phyloP scores from a whole-genome alignment of 176 grass and related monocot genomes.

The Triticum urartu region DNA sequence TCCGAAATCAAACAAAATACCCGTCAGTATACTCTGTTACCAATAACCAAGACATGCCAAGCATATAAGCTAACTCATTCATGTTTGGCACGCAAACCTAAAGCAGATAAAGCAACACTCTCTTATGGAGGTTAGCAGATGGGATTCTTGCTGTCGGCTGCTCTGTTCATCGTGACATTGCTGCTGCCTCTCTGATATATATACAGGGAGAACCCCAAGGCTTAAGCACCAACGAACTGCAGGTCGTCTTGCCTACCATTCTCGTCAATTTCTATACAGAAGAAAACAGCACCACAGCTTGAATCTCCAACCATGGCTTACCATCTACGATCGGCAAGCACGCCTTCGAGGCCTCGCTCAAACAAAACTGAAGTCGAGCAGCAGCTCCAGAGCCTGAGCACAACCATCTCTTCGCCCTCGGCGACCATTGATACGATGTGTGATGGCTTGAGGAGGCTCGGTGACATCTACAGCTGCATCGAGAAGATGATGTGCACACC shows the following conservation, averaged over 20 bases:
- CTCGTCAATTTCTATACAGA: background rate
- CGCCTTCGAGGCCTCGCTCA: constrained; percentile 40
- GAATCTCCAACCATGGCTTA: constrained; percentile 37
- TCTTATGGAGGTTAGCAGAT: background rate
- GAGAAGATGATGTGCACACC: constrained; percentile 36
- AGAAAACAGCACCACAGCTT: constrained; percentile 12
- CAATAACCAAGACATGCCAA: constrained; percentile 38
- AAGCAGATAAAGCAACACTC: background rate
- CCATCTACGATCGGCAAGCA: constrained; percentile 46
- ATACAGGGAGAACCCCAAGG: constrained; percentile 5
- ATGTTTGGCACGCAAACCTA: background rate
- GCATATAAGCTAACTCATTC: background rate
- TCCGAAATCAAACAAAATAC: background rate
- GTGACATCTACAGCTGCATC: constrained; percentile 24
- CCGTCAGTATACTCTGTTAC: constrained; percentile 6
- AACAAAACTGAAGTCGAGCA: constrained; percentile 15
- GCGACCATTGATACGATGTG: constrained; percentile 14
- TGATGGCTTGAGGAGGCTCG: constrained; percentile 34
- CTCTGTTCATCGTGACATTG: background rate
- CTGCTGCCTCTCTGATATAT: constrained; percentile 13
- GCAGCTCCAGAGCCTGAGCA: constrained; percentile 35
- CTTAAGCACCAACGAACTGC: constrained; percentile 18
- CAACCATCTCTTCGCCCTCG: constrained; percentile 16
- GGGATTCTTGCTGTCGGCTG: constrained; percentile 30
- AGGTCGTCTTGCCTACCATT: constrained; percentile 18